Percentiles rank a stretch among this genome's conserved stretches.
Evolutionary conservation across 306 rosid genomes (phyloP).

Genomic region (Glycine soja): DNA sequence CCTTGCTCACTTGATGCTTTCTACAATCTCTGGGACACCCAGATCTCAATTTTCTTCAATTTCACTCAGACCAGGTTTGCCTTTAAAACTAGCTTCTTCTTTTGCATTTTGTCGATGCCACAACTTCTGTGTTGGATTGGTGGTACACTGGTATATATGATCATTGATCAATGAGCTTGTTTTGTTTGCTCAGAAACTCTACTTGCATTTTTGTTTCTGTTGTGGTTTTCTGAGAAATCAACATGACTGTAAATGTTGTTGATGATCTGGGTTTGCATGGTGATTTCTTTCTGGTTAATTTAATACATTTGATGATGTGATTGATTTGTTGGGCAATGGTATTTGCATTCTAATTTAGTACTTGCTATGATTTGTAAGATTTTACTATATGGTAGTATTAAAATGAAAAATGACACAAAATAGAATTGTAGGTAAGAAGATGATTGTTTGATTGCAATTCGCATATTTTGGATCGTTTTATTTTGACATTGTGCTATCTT

Average conservation of each 20-base stretch:
- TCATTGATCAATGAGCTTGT: not conserved
- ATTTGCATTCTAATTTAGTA: slow-evolving; percentile 29
- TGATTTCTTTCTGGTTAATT: not conserved
- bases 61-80: slow-evolving; percentile 53
- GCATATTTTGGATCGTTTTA: not conserved
- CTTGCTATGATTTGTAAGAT: slow-evolving; percentile 7
- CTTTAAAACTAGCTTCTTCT: not conserved
- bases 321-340: slow-evolving; percentile 17
- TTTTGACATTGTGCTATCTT: not conserved
- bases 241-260: not conserved
- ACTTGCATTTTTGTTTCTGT: slow-evolving; percentile 21
- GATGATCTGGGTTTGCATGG: slow-evolving; percentile 5
- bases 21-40: slow-evolving; percentile 17
- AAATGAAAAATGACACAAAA: not conserved
- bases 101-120: not conserved
- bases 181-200: slow-evolving; percentile 16
- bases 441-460: slow-evolving; percentile 1
- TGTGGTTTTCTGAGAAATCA: slow-evolving; percentile 16
- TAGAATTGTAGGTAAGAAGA: not conserved
- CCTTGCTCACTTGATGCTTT: not conserved
- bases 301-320: not conserved
- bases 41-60: slow-evolving; percentile 47
- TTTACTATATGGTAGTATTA: not conserved
- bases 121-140: not conserved
- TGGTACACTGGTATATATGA: not conserved